Evolutionary conservation across 768 basidiomycete genomes (phyloP), one percentile per base, ranked within the genome.

Genomic region (Collybia sp.): DNA sequence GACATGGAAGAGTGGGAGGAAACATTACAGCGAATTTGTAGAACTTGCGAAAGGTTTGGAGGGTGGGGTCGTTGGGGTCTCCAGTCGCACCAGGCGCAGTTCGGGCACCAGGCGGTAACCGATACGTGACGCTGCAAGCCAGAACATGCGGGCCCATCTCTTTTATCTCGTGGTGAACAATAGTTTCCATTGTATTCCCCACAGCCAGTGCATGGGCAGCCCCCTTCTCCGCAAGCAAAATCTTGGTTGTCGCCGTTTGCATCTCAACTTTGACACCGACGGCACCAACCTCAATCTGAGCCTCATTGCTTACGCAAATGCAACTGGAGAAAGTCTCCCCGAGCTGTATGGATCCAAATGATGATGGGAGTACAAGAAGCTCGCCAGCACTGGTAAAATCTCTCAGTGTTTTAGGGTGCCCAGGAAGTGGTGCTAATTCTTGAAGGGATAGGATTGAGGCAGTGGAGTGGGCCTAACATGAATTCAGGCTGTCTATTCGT

Each of bases 131-230:
- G 5, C 82, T 82, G 57, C 91, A 93, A 2, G 83, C 88, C 33
- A 97, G 69, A 10, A 94, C 88, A 62, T 95, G 93, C 58, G 91
- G 83, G 1, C 92, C 93, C 15, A 95, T 72, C 59, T 97, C 93
- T 65, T 96, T 96, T 53, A 96, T 88, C 67, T 97, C 94, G 57
- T 91, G 88, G 49, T 81, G 73, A 1, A 92, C 83, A 12, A 88
- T 67, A 36, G 72, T 68, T 59, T 90, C 85, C 30, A 89, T 56
- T 0, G 79, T 79, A 56, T 82, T 79, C 17, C 81, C 79, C 2
- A 75, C 70, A 0, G 61, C 44, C 41, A 95, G 65, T 17, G 58
- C 64, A 32, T 71, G 62, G 2, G 67, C 49, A 3, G 80, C 82
- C 4, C 86, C 86, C 40, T 81, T 74, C 54, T 87, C 88, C 12